Conservation (phyloP, 768 basidiomycete species). For the Tylopilus felleus region DNA sequence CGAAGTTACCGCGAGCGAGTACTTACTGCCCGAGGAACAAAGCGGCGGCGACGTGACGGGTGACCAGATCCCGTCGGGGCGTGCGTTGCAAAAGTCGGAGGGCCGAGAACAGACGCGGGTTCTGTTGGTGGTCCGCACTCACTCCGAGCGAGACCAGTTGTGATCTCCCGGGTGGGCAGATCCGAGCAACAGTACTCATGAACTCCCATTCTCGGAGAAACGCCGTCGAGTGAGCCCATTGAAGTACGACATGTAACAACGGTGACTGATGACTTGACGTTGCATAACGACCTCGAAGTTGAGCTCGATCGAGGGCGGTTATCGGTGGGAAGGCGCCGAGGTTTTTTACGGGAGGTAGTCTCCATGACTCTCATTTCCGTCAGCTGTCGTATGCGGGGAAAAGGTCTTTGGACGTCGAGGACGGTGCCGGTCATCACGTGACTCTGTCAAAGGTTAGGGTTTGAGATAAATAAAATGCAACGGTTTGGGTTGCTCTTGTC, state of each 20-base stretch:
- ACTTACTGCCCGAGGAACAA: no score
- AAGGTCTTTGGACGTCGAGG: no score
- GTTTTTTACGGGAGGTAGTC: neutral
- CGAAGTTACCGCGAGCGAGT: no score
- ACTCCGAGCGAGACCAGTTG: neutral
- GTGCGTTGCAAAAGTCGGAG: neutral
- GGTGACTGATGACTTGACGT: conserved; percentile 5
- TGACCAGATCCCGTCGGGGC: conserved; percentile 3
- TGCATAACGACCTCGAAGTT: conserved; percentile 24
- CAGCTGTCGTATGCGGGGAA: neutral
- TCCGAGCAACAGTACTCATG: neutral
- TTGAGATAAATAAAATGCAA: conserved; percentile 23
- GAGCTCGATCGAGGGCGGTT: conserved; percentile 17
- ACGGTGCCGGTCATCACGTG: conserved; percentile 24
- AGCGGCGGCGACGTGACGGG: neutral
- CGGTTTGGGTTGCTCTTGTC: neutral
- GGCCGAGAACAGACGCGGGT: neutral
- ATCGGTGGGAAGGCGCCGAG: conserved; percentile 6
- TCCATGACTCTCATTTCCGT: conserved; percentile 16
- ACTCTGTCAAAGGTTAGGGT: conserved; percentile 18
- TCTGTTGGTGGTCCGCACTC: neutral
- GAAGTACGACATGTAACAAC: neutral
- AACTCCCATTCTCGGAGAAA: conserved; percentile 13
- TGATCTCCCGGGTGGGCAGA: neutral
- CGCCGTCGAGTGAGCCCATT: neutral